phyloP scores from a whole-genome alignment of 768 basidiomycete genomes.

The Lanmaoa rubissima region DNA sequence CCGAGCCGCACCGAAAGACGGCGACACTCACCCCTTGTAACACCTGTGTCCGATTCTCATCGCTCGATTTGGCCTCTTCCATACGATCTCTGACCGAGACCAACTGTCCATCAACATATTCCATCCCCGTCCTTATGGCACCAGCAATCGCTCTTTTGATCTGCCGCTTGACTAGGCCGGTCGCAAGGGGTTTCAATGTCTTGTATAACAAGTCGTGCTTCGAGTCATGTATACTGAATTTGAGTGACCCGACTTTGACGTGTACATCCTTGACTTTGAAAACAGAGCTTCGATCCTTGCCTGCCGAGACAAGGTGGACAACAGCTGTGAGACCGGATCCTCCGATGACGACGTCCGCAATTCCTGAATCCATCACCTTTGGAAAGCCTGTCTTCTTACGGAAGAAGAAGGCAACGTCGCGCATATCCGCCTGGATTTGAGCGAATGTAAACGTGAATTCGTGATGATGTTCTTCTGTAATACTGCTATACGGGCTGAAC shows the following conservation, averaged over 20 bases:
- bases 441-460: constrained; percentile 70
- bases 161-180: constrained; percentile 74
- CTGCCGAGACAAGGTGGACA: constrained; percentile 57
- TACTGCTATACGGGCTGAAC: constrained; percentile 72
- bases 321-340: constrained; percentile 77
- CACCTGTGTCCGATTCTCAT: constrained; percentile 47
- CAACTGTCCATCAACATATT: constrained; percentile 87
- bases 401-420: constrained; percentile 92
- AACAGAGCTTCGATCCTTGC: constrained; percentile 64
- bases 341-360: constrained; percentile 83
- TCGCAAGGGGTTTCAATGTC: constrained; percentile 76
- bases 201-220: constrained; percentile 91
- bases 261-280: constrained; percentile 71
- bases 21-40: constrained; percentile 53
- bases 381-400: constrained; percentile 81
- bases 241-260: constrained; percentile 84
- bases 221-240: constrained; percentile 86
- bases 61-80: constrained; percentile 54
- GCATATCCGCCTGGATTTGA: constrained; percentile 93
- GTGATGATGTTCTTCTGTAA: constrained; percentile 62
- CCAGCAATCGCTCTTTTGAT: constrained; percentile 60
- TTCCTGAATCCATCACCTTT: constrained; percentile 75
- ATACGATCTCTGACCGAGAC: constrained; percentile 82
- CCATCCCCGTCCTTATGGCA: constrained; percentile 75
- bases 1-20: not conserved